Base-by-base conservation (phyloP, 2,329 filamentous ascomycete genomes). In the Sporothrix pallida region DNA sequence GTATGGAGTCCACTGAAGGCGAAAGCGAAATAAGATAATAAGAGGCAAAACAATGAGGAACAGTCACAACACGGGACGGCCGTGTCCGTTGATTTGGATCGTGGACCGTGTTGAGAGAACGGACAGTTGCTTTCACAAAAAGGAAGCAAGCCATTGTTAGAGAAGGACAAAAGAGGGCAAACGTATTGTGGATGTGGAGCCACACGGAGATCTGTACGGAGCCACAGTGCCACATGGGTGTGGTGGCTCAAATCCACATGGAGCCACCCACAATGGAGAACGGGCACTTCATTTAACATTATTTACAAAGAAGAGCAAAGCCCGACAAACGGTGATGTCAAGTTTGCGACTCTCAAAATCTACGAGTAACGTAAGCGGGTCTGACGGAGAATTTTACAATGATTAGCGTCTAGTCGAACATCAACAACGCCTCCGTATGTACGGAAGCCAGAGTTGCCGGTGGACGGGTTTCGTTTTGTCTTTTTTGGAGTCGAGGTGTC, bases 381-480 rank as follows among this genome's bases (percentile, higher is more conserved):
- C 58, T 63, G 4, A 44, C 60, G 60, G 60, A 63, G 37, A 44
- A 63, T 63, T 63, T 20, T 63, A 9, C 10, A 37, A 37, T 63
- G 31, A 44, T 63, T 23, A 37, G 37, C 62, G n/a, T 8, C n/a
- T 44, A 10, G 8, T 63, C 37, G 60, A 65, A 65, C 62, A 67
- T 17, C 15, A 63, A 8, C 42, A 44, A 26, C 62, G 12, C n/a
- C 62, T 67, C 42, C 42, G 20, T 52, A 52, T 68, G 23, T 54
- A 72, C 70, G 70, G 70, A 54, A 72, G 31, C 17, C 46, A 46
- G 31, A 63, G 48, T 44, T 72, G 58, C 70, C 70, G 70, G 31
- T 23, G 4, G 17, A 15, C 70, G 26, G 9, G 23, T 72, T 44
- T 37, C 31, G 60, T 72, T 72, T 72, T 65, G 70, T 72, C 65